Conservation (phyloP, 2,329 filamentous ascomycete genomes). For the Camptophora hylomeconis region DNA sequence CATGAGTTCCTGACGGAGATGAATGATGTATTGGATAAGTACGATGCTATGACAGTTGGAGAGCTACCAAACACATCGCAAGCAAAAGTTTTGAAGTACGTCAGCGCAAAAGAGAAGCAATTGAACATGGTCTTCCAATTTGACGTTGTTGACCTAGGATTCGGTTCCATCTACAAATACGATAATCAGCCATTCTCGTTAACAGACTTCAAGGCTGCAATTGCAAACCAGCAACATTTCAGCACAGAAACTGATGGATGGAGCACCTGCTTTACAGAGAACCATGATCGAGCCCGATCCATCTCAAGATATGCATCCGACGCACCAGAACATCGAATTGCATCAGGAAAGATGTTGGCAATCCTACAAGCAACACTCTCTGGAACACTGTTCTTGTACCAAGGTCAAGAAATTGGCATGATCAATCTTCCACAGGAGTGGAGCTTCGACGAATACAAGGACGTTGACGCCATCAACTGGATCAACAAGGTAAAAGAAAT, state of each 20-base stretch:
- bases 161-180: constrained; percentile 7
- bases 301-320: constrained; percentile 41
- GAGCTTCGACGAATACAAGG: constrained; percentile 27
- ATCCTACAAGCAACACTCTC: constrained; percentile 42
- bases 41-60: constrained; percentile 48
- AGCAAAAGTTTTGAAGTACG: constrained; percentile 39
- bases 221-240: constrained; percentile 46
- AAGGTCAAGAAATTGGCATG: constrained; percentile 47
- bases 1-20: constrained; percentile 46
- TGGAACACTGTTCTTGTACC: constrained; percentile 43
- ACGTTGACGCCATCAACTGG: constrained; percentile 25
- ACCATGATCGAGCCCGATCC: constrained; percentile 51
- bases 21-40: constrained; percentile 38
- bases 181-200: too few species aligned
- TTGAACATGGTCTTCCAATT: constrained; percentile 65
- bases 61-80: constrained; percentile 41
- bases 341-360: constrained; percentile 47
- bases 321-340: constrained; percentile 34
- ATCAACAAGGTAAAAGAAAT: constrained; percentile 26
- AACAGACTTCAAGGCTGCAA: constrained; percentile 38
- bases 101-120: constrained; percentile 36
- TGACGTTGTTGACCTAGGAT: constrained; percentile 33
- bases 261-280: constrained; percentile 54
- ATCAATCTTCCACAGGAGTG: constrained; percentile 38
- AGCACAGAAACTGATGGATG: constrained; percentile 41